Base-by-base conservation (phyloP, 495 filamentous ascomycete species). In the Chaetomidium leptoderma region DNA sequence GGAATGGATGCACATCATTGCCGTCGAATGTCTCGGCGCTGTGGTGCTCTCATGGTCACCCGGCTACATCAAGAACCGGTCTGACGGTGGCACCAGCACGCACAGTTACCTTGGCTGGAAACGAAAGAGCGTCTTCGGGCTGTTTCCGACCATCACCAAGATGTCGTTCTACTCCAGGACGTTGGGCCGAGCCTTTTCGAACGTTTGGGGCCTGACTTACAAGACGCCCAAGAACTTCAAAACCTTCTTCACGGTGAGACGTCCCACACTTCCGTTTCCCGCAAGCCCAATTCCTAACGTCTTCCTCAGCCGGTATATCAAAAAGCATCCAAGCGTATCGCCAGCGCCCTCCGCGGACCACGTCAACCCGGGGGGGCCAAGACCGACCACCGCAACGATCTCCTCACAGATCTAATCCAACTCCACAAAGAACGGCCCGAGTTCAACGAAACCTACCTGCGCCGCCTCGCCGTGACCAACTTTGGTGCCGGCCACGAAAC, bases 401-500 rank as follows among this genome's bases (percentile, higher is more conserved):
- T 76, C 1, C 60, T 75, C 0, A 44, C 53, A 3, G 74, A 77
- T 26, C 49, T 78, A 17, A 70, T 78, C 23, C 59, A 62, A 13
- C 63, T 74, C 1, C 72, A 76, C 43, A 53, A 59, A 13, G 62
- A 64, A 14, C 70, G 64, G 17, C 67, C 70, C 0, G 63, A 62
- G 11, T 70, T 75, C 44, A 75, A 61, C 0, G 71, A 75, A 26
- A 53, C 50, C 0, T 76, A 75, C 58, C 58, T 72, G 63, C 76
- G 70, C 63, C 77, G 70, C 37, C 76, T 72, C 57, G 71, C 65
- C 39, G 69, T 66, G 64, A 82, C 66, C 57, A 81, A 72, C 74
- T 80, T 78, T 57, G 69, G 72, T 2, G 76, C 75, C 0, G 76
- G 75, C 1, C 75, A 77, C 48, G 76, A 79, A 47, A 79, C 68